These are phyloP conservation scores for Salinomyces thailandicus DNA, from an alignment of 2,329 filamentous ascomycete species.

Conservation along the genomic window DNA sequence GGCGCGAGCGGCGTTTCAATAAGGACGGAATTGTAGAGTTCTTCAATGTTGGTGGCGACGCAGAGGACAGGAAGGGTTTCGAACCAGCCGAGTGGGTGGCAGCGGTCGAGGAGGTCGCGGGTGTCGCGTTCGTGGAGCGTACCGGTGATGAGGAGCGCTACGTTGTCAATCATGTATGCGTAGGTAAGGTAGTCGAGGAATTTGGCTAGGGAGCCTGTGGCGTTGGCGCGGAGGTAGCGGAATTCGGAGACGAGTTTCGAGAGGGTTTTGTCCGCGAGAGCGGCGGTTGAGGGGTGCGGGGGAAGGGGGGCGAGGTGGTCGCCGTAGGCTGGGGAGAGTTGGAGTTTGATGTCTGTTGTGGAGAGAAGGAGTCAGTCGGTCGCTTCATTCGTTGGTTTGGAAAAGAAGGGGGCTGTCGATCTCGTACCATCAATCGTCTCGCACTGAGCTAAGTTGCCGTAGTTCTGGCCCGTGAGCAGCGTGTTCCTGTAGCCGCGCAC, in stretches of 20 bases:
- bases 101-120: slow-evolving; percentile 84
- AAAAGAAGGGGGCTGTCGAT: too few species aligned
- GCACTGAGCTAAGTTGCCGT: slow-evolving; percentile 93
- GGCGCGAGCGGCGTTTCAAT: slow-evolving; percentile 92
- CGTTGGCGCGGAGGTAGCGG: slow-evolving; percentile 88
- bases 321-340: slow-evolving; percentile 91
- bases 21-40: slow-evolving; percentile 94
- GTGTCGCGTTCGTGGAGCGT: slow-evolving; percentile 97
- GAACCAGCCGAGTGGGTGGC: slow-evolving; percentile 96
- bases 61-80: slow-evolving; percentile 98
- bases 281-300: slow-evolving; percentile 92
- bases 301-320: slow-evolving; percentile 91
- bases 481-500: slow-evolving; percentile 93
- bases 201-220: slow-evolving; percentile 77
- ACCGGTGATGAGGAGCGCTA: slow-evolving; percentile 92
- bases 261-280: slow-evolving; percentile 86
- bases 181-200: slow-evolving; percentile 99
- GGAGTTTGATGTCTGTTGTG: slow-evolving; percentile 93
- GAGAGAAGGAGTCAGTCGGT: too few species aligned
- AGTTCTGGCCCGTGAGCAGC: slow-evolving; percentile 80
- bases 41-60: slow-evolving; percentile 96
- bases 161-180: slow-evolving; percentile 99
- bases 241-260: slow-evolving; percentile 98
- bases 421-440: slow-evolving; percentile 90
- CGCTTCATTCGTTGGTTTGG: too few species aligned